Conservation (phyloP, 1,139 yeast species). For the Pneumocystis murina region DNA sequence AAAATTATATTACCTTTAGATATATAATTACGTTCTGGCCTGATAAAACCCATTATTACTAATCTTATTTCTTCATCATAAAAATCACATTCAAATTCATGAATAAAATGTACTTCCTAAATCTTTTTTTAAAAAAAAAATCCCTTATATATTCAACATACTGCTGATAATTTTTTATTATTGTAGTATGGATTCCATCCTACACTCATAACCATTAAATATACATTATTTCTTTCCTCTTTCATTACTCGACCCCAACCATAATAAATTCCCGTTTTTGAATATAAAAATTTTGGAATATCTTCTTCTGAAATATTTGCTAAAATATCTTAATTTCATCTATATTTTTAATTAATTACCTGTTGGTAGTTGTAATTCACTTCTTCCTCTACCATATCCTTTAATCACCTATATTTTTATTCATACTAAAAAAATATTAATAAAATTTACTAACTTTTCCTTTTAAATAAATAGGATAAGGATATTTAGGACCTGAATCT, state of each 20-base stretch:
- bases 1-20: conserved; percentile 33
- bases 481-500: background rate
- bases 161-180: conserved; percentile 54
- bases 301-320: conserved; percentile 34
- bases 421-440: background rate
- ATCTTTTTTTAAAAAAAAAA: background rate
- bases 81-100: conserved; percentile 49
- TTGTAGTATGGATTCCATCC: conserved; percentile 93
- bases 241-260: conserved; percentile 50
- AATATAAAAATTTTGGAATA: conserved; percentile 15
- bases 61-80: conserved; percentile 69
- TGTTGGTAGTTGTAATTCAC: conserved; percentile 88
- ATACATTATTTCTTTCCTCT: conserved; percentile 29
- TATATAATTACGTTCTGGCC: conserved; percentile 82
- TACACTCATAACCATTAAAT: conserved; percentile 87
- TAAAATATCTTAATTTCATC: conserved; percentile 36
- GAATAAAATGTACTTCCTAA: conserved; percentile 66
- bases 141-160: background rate
- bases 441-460: background rate
- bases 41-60: conserved; percentile 66
- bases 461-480: background rate
- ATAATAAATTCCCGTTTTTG: conserved; percentile 77
- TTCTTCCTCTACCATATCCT: conserved; percentile 91
- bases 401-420: conserved; percentile 35
- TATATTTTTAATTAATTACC: conserved; percentile 37